A percentile compares a stretch with the other conserved stretches of the same genome.
Conservation (phyloP, 2,329 filamentous ascomycete species). For the Aspergillus fumigatiaffinis region DNA sequence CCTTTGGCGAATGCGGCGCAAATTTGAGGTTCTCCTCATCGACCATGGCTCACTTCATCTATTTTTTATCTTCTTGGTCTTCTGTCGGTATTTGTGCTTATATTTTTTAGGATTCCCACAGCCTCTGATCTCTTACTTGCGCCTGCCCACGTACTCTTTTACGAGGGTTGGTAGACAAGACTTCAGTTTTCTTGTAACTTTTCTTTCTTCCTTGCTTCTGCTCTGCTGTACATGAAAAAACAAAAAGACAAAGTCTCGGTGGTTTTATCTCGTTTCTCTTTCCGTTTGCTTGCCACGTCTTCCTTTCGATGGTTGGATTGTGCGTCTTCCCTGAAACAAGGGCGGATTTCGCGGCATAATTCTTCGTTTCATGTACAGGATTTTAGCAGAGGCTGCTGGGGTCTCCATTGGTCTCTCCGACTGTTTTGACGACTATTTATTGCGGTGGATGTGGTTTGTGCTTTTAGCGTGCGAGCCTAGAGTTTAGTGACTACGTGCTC, state of each 20-base stretch:
- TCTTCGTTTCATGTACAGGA: neutral
- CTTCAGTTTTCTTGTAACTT: neutral
- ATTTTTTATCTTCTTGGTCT: neutral
- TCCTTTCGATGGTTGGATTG: neutral
- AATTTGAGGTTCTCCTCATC: neutral
- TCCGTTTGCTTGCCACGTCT: neutral
- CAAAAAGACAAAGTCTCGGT: neutral
- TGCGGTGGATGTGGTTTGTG: neutral
- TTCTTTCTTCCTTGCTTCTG: neutral
- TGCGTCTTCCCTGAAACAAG: neutral
- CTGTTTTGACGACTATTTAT: neutral
- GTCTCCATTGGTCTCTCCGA: neutral
- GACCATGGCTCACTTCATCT: neutral
- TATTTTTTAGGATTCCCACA: neutral
- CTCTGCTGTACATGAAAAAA: neutral
- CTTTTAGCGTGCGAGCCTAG: neutral
- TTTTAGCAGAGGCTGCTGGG: neutral
- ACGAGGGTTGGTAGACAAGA: neutral
- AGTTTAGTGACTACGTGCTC: too few species aligned
- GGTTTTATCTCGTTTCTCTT: neutral
- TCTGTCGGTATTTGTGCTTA: neutral
- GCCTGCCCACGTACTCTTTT: neutral
- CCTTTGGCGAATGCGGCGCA: conserved; percentile 4
- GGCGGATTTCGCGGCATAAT: neutral
- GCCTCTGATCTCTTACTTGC: neutral